Evolutionary conservation across 441 rosid species (phyloP), one percentile per base, ranked within the genome.

Genomic region (Adansonia rubrostipa): DNA sequence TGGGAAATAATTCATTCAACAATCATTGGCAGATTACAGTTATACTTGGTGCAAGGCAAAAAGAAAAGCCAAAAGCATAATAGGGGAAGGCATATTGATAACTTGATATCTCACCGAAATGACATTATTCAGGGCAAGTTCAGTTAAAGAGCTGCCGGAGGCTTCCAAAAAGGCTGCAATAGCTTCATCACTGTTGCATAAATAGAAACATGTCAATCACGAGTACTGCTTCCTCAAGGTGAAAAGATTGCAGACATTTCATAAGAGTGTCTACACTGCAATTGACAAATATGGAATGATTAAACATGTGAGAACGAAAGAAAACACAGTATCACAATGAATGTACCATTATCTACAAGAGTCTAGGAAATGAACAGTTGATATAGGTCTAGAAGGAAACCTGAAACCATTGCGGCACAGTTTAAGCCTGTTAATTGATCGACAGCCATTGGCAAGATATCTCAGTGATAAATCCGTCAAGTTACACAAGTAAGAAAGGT

Each of bases 121-220:
- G 73, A 86, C 66, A 14, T 81, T 73, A 67, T 84, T 82, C 66
- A 89, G 78, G 74, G 85, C 82, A 74, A 88, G 88, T 48, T 80
- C 77, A 72, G 36, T 67, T 36, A 88, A 79, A 69, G 83, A 81
- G 73, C 76, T 48, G 70, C 91, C 90, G 3, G 76, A 78, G 68
- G 78, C 86, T 81, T 86, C 87, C 76, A 88, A 86, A 82, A 83
- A 89, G 58, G 88, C 87, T 2, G 93, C 87, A 78, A 89, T 36
- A 72, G 85, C 90, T 85, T 76, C 86, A 54, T 89, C 93, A 72
- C 93, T 89, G 71, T 76, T 51, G 80, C 61, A 73, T 33, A 48
- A 20, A 69, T 68, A 14, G 50, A 17, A 67, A 66, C 20, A 65
- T 7, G 17, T 13, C 40, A 45, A 51, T 65, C 17, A 33, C 61